Evolutionary conservation across 805 yeast species (phyloP).

Genomic region (Teunomyces tritomae): DNA sequence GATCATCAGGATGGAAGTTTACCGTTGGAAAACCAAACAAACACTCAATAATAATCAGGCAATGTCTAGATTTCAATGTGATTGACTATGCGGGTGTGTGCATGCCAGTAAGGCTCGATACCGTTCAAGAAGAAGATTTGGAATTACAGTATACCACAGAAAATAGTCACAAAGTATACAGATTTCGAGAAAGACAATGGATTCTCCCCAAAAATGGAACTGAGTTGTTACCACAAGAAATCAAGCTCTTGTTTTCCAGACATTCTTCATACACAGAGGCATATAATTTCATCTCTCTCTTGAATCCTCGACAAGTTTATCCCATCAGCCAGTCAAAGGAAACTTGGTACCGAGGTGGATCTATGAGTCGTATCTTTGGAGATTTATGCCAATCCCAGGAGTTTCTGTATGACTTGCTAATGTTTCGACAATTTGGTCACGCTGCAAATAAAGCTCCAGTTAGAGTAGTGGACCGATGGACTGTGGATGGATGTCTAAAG

Average conservation of each 20-base stretch:
- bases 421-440: slow-evolving; percentile 14
- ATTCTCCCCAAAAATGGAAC: slow-evolving; percentile 23
- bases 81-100: slow-evolving; percentile 30
- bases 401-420: slow-evolving; percentile 13
- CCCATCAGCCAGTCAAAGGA: slow-evolving; percentile 38
- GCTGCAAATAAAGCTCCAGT: slow-evolving; percentile 17
- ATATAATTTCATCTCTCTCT: slow-evolving; percentile 28
- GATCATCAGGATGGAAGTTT: neutral
- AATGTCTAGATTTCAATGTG: slow-evolving; percentile 37
- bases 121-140: slow-evolving; percentile 14
- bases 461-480: slow-evolving; percentile 32
- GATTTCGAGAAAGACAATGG: slow-evolving; percentile 26
- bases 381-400: slow-evolving; percentile 20
- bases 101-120: slow-evolving; percentile 22
- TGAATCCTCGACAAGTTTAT: slow-evolving; percentile 41
- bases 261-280: slow-evolving; percentile 48
- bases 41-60: slow-evolving; percentile 26
- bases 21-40: slow-evolving; percentile 5
- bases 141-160: slow-evolving; percentile 15
- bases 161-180: slow-evolving; percentile 20
- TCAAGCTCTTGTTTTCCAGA: slow-evolving; percentile 42
- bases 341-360: slow-evolving; percentile 38
- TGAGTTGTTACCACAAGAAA: slow-evolving; percentile 32
- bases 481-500: slow-evolving; percentile 23
- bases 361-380: slow-evolving; percentile 42